Evolutionary conservation across 345 rosid genomes (phyloP), one percentile per base, ranked within the genome.

Genomic region (Odontarrhena argentea): DNA sequence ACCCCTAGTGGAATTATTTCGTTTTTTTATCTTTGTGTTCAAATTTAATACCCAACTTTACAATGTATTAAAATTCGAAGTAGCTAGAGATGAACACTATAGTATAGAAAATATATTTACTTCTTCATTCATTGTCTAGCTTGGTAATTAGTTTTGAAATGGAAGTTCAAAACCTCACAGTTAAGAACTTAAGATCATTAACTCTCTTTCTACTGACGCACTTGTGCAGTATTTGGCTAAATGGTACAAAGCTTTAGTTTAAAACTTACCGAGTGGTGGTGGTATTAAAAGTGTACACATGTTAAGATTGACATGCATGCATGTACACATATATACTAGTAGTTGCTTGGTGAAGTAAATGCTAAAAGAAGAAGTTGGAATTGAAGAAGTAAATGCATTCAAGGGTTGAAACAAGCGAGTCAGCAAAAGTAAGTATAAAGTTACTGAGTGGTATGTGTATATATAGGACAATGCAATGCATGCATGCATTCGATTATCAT

Each of bases 401-500:
- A 34, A 60, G 63, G 7, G 67, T 52, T 59, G 61, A 51, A 66
- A 12, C 45, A 74, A 59, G 13, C 24, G 59, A 74, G 68, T 41
- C 68, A 74, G 73, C 64, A 47, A 54, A 74, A 67, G 74, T 48
- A 13, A 62, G 60, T 68, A 68, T 13, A 74, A 67, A 54, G 73
- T 67, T 9, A 60, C 40, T 55, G 50, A 53, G 50, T 24, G 40
- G 13, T 74, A 49, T 65, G 46, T 73, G 50, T 36, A 13, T 36
- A 36, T 38, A 55, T 46, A 68, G 65, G 69, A 74, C 69, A 55
- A 68, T 24, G 74, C 55, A 62, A 61, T 74, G 74, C 78, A 75
- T 75, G 75, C 70, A 75, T 74, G 74, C 78, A 68, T 35, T 67
- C 78, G 45, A 68, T 60, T 63, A 69, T 75, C 79, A 69, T 69